Percentiles rank a stretch among this genome's conserved stretches.
These are phyloP conservation scores for Rhynchosporium graminicola DNA, from an alignment of 2,329 filamentous ascomycete genomes.

Conservation along the genomic window DNA sequence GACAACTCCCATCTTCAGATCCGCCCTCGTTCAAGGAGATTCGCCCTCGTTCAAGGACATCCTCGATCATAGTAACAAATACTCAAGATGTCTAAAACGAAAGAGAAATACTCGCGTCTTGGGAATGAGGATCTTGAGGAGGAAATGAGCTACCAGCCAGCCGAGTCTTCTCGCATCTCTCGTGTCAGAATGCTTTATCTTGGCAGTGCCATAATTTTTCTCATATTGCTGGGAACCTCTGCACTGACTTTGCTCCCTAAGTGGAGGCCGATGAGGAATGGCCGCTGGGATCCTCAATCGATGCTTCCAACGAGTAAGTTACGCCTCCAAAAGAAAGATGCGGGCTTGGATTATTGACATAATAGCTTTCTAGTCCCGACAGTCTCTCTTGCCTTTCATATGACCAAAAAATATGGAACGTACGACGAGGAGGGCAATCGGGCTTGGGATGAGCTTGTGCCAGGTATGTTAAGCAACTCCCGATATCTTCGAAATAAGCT, in stretches of 20 bases:
- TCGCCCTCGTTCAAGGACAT: not conserved
- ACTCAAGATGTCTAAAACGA: not conserved
- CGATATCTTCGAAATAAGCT: not conserved
- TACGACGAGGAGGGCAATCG: slow-evolving; percentile 7
- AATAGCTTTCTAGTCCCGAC: not conserved
- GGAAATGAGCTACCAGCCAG: not conserved
- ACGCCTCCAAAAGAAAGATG: not conserved
- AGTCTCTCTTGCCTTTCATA: not conserved
- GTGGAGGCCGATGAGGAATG: slow-evolving; percentile 9
- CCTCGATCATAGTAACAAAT: not conserved
- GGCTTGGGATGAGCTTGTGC: slow-evolving; percentile 12
- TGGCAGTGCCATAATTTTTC: not conserved
- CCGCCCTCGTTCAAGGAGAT: not conserved
- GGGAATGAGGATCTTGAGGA: not conserved
- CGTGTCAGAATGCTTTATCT: not conserved
- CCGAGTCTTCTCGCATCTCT: not conserved
- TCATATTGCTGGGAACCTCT: not conserved
- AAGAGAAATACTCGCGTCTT: not conserved
- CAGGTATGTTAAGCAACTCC: slow-evolving; percentile 3
- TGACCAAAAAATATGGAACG: slow-evolving; percentile 7
- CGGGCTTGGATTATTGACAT: not conserved
- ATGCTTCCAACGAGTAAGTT: slow-evolving; percentile 11
- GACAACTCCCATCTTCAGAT: not conserved
- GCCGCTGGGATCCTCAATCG: slow-evolving; percentile 16
- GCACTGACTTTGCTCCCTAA: not conserved